Percentiles rank a stretch among this genome's conserved stretches.
Evolutionary conservation across 2,329 filamentous ascomycete species (phyloP).

Genomic region (Alternaria panax): DNA sequence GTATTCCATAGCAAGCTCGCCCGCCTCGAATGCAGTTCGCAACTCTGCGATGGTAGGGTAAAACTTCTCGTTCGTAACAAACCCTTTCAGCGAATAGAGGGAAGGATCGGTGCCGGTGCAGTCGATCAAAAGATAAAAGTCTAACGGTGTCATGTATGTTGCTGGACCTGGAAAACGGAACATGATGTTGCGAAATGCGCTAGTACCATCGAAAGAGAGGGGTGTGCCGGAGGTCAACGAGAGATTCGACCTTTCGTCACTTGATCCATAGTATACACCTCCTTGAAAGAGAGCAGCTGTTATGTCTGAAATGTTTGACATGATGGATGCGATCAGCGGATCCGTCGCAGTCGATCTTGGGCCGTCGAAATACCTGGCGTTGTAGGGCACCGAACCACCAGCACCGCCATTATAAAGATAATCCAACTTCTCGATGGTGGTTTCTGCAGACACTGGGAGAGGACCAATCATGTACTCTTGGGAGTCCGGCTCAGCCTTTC

Average conservation of each 20-base stretch:
- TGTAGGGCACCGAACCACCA: conserved; percentile 40
- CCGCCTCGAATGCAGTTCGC: conserved; percentile 55
- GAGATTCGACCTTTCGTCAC: conserved; percentile 30
- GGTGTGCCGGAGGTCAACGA: conserved; percentile 43
- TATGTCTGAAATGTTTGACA: conserved; percentile 58
- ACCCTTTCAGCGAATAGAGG: conserved; percentile 53
- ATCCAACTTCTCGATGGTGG: conserved; percentile 35
- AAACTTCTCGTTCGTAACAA: conserved; percentile 60
- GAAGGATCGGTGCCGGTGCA: conserved; percentile 55
- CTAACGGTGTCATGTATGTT: conserved; percentile 54
- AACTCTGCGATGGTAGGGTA: conserved; percentile 61
- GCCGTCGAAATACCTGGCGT: conserved; percentile 34
- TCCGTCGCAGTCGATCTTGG: conserved; percentile 40
- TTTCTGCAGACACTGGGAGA: conserved; percentile 52
- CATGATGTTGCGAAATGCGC: conserved; percentile 52
- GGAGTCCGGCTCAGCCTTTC: conserved; percentile 52
- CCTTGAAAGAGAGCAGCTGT: conserved; percentile 51
- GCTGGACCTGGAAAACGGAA: conserved; percentile 53
- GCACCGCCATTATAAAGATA: conserved; percentile 49
- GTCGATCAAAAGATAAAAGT: conserved; percentile 57
- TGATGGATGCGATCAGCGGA: conserved; percentile 49
- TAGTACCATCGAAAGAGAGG: conserved; percentile 49
- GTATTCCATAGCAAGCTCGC: conserved; percentile 52
- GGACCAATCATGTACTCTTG: conserved; percentile 59
- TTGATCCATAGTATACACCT: conserved; percentile 32